These are phyloP conservation scores for Lumnitzera racemosa DNA, from an alignment of 345 rosid species.

Conservation along the genomic window DNA sequence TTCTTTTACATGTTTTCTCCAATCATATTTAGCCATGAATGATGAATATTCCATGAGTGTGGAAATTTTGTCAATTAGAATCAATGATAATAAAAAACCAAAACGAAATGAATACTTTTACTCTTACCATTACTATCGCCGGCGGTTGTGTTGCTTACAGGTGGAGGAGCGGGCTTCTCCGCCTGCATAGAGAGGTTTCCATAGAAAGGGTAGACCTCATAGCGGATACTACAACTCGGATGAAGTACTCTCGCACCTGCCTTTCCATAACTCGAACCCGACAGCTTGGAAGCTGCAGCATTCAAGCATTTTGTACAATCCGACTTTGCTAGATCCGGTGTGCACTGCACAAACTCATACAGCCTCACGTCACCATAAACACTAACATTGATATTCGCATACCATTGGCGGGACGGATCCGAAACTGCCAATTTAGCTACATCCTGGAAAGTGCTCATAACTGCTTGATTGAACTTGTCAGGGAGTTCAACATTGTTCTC, in stretches of 20 bases:
- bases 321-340: conserved; percentile 3
- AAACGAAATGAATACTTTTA: no score
- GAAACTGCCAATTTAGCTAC: background rate
- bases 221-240: conserved; percentile 19
- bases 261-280: background rate
- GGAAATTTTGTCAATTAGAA: no score
- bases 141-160: background rate
- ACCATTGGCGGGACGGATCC: background rate
- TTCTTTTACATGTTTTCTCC: no score
- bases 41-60: no score
- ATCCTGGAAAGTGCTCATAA: background rate
- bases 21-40: no score
- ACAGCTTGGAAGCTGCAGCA: background rate
- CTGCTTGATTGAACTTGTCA: background rate
- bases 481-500: background rate
- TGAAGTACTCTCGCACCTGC: conserved; percentile 6
- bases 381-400: background rate
- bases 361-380: background rate
- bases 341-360: conserved; percentile 17
- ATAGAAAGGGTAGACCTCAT: conserved; percentile 9
- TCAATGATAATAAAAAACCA: no score
- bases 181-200: background rate
- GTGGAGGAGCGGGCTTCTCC: background rate
- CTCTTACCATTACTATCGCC: background rate
- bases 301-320: conserved; percentile 4